Evolutionary conservation across 2,329 filamentous ascomycete species (phyloP).

Genomic region (Gnomoniopsis smithogilvyi): DNA sequence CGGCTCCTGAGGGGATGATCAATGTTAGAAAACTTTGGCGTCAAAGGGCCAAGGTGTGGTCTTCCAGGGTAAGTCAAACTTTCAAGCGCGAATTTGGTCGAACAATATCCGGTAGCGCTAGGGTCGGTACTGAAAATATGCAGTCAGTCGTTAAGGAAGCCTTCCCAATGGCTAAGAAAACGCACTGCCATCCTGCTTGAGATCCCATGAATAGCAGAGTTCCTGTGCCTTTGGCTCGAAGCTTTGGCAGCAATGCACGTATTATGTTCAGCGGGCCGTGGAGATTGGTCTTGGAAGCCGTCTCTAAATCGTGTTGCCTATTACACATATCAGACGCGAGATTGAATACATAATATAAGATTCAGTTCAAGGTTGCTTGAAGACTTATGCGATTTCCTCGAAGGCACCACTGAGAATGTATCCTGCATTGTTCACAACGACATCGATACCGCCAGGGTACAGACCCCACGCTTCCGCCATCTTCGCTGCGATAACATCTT

Average conservation of each 20-base stretch:
- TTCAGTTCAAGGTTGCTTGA: neutral
- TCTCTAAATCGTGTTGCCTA: constrained; percentile 25
- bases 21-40: neutral
- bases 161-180: too few species aligned
- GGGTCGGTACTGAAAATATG: constrained; percentile 26
- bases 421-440: constrained; percentile 17
- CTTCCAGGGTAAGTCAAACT: constrained; percentile 18
- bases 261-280: constrained; percentile 35
- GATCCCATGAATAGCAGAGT: constrained; percentile 34
- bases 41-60: too few species aligned
- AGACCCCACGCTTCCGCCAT: constrained; percentile 21
- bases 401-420: constrained; percentile 27
- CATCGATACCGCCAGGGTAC: constrained; percentile 16
- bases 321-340: constrained; percentile 12
- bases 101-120: constrained; percentile 28
- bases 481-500: constrained; percentile 19
- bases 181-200: constrained; percentile 29
- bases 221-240: constrained; percentile 28
- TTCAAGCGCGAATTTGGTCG: constrained; percentile 31
- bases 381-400: constrained; percentile 26
- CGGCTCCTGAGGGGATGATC: constrained; percentile 19
- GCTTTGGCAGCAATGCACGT: constrained; percentile 29
- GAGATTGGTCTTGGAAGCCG: constrained; percentile 33
- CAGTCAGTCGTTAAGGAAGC: too few species aligned
- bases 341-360: neutral